Conservation (phyloP, 2,329 filamentous ascomycete genomes). For the Boeremia exigua region DNA sequence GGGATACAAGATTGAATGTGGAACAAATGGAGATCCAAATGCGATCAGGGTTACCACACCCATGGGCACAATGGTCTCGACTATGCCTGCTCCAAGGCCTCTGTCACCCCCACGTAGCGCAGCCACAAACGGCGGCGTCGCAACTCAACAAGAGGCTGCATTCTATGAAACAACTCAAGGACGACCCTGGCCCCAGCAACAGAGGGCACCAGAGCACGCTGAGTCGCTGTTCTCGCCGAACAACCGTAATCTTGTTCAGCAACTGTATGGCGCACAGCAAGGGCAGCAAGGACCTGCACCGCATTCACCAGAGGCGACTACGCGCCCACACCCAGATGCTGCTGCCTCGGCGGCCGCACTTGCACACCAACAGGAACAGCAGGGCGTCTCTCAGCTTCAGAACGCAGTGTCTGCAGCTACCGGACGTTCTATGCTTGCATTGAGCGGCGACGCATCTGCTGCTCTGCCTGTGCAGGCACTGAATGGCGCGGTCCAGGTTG, state of each 20-base stretch:
- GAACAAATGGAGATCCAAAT: slow-evolving; percentile 90
- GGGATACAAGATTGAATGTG: slow-evolving; percentile 95
- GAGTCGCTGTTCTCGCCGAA: slow-evolving; percentile 53
- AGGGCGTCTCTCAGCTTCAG: slow-evolving; percentile 69
- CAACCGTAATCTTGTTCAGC: slow-evolving; percentile 51
- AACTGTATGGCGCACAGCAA: slow-evolving; percentile 45
- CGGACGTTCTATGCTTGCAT: slow-evolving; percentile 60
- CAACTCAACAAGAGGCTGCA: slow-evolving; percentile 50
- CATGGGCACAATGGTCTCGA: slow-evolving; percentile 94
- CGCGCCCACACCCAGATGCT: slow-evolving; percentile 46
- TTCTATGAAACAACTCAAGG: slow-evolving; percentile 46
- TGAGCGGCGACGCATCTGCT: slow-evolving; percentile 53
- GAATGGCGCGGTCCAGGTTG: slow-evolving; percentile 67
- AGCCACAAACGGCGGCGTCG: slow-evolving; percentile 61
- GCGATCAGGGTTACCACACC: slow-evolving; percentile 96
- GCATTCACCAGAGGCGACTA: slow-evolving; percentile 45
- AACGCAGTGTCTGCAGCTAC: slow-evolving; percentile 67
- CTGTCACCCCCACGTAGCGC: slow-evolving; percentile 55
- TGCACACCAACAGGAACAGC: slow-evolving; percentile 68
- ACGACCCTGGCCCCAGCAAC: slow-evolving; percentile 50
- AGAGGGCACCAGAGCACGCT: slow-evolving; percentile 41
- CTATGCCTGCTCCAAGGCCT: slow-evolving; percentile 68
- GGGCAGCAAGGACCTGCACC: slow-evolving; percentile 41
- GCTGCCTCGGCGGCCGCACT: slow-evolving; percentile 52
- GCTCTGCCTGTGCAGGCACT: slow-evolving; percentile 63